phyloP scores from a whole-genome alignment of 148 eudicot species.

The Euryodendron excelsum region DNA sequence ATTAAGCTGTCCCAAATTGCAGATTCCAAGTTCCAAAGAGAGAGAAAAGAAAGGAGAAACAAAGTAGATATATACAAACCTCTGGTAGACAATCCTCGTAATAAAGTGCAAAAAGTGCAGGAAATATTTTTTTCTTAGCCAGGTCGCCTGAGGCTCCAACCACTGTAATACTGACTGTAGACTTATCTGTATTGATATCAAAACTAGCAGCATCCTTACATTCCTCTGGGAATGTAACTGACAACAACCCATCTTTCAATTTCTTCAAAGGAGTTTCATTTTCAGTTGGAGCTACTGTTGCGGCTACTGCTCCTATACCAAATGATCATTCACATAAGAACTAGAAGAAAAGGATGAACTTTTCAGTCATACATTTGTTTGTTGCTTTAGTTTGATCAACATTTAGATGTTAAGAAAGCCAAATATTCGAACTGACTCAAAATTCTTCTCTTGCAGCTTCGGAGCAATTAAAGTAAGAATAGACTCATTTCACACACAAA shows the following conservation, averaged over 20 bases:
- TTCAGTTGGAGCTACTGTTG: conserved; percentile 37
- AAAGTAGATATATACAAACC: conserved; percentile 39
- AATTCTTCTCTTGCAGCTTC: not conserved
- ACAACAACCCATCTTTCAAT: conserved; percentile 43
- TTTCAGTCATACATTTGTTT: not conserved
- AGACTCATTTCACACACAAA: no score
- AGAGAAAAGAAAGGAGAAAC: conserved; percentile 6
- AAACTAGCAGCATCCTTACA: conserved; percentile 27
- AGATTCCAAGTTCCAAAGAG: not conserved
- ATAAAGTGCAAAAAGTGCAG: conserved; percentile 97
- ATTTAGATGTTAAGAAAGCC: not conserved
- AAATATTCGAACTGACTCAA: not conserved
- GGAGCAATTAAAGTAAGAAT: not conserved
- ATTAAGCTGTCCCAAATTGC: conserved; percentile 2
- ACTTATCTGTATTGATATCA: conserved; percentile 47
- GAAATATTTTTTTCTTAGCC: conserved; percentile 97
- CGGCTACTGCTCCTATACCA: conserved; percentile 43
- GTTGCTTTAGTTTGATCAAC: not conserved
- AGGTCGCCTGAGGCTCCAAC: conserved; percentile 99
- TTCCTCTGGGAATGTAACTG: conserved; percentile 44
- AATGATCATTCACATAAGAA: conserved; percentile 25
- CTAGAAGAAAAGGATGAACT: not conserved
- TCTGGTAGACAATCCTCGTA: conserved; percentile 88
- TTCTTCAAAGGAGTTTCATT: conserved; percentile 39
- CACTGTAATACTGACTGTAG: conserved; percentile 89